Percentiles rank a stretch among this genome's conserved stretches.
Evolutionary conservation across 2,329 filamentous ascomycete genomes (phyloP).

Genomic region (Beauveria varroae): DNA sequence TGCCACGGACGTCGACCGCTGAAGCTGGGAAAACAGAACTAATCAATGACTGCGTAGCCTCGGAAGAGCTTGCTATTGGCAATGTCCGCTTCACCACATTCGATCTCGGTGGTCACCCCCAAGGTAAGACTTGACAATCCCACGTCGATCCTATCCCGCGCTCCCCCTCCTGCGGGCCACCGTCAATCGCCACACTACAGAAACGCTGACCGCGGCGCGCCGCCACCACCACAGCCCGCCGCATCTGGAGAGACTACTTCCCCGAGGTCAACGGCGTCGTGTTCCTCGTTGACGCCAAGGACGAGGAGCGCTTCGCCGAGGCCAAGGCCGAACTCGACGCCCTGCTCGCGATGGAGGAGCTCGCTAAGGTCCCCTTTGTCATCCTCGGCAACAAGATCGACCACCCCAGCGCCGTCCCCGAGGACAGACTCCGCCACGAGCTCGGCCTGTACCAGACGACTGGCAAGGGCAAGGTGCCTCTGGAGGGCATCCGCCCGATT

Average conservation of each 20-base stretch:
- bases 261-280: conserved; percentile 94
- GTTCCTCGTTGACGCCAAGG: conserved; percentile 96
- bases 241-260: conserved; percentile 96
- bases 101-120: conserved; percentile 87
- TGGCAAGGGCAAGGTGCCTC: conserved; percentile 87
- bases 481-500: conserved; percentile 88
- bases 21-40: not conserved
- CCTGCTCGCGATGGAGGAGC: conserved; percentile 92
- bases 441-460: conserved; percentile 94
- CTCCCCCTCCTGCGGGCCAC: not conserved
- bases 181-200: not conserved
- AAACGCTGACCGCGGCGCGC: not conserved
- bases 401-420: conserved; percentile 88
- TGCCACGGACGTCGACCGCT: not conserved
- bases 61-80: conserved; percentile 86
- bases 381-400: conserved; percentile 99
- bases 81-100: conserved; percentile 94
- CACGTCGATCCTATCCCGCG: not conserved
- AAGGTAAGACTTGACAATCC: conserved; percentile 49
- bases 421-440: conserved; percentile 89
- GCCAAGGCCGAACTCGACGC: conserved; percentile 96
- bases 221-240: conserved; percentile 53
- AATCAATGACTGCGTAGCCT: conserved; percentile 44
- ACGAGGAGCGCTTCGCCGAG: conserved; percentile 88
- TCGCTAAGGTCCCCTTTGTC: conserved; percentile 90